Conservation (phyloP, 768 basidiomycete species). For the Symmetrospora coprosmae region DNA sequence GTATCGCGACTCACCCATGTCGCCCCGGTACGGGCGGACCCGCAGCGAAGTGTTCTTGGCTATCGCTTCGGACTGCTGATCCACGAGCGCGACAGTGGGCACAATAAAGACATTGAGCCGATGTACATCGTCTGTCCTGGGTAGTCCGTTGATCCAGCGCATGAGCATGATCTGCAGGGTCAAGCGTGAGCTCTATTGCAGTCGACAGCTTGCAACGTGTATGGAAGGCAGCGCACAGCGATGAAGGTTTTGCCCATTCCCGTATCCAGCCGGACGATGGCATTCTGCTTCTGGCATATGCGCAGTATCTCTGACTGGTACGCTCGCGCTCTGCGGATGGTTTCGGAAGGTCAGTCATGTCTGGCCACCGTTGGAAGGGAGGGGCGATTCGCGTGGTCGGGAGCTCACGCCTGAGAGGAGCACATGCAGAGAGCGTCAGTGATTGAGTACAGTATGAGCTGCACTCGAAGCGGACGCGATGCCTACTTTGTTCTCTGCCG, state of each 20-base stretch:
- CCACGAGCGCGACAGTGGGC: constrained; percentile 69
- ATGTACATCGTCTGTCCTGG: not conserved
- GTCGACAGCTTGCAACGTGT: too few relatives aligned
- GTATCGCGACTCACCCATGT: constrained; percentile 46
- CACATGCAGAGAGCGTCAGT: too few relatives aligned
- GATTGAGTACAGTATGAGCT: too few relatives aligned
- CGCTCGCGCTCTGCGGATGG: not conserved
- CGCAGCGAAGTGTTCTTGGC: constrained; percentile 49
- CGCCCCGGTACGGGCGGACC: constrained; percentile 56
- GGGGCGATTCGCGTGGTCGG: too few relatives aligned
- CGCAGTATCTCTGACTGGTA: constrained; percentile 15
- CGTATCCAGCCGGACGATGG: constrained; percentile 15
- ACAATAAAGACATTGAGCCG: constrained; percentile 58
- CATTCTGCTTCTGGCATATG: constrained; percentile 15
- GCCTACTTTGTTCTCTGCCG: too few relatives aligned
- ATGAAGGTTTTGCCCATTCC: constrained; percentile 21
- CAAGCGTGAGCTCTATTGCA: not conserved
- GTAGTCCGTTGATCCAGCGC: not conserved
- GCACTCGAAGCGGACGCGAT: too few relatives aligned
- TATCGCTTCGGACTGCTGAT: constrained; percentile 48
- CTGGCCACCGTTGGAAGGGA: too few relatives aligned
- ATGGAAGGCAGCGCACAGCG: not conserved
- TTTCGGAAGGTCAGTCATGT: not conserved
- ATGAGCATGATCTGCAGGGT: constrained; percentile 12
- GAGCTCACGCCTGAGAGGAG: too few relatives aligned